Evolutionary conservation across 2,329 filamentous ascomycete genomes (phyloP).

Genomic region (Westerdykella aurantiaca): DNA sequence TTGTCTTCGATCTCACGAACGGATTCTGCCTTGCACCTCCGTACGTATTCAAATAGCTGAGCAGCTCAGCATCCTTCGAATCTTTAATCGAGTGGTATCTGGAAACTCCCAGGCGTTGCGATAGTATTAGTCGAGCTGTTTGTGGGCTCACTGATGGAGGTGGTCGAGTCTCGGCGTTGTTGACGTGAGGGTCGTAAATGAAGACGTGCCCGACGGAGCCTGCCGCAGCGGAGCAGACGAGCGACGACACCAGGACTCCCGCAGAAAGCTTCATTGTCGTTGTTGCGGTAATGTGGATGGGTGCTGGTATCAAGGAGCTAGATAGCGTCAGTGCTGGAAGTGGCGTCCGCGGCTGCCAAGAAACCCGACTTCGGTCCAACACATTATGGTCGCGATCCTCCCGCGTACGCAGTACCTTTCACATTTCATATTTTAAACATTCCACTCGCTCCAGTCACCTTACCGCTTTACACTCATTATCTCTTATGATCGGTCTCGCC

Average conservation of each 20-base stretch:
- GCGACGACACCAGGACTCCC: constrained; percentile 36
- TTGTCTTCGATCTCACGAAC: constrained; percentile 27
- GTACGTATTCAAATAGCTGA: constrained; percentile 38
- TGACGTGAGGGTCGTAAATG: constrained; percentile 26
- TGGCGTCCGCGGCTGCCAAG: constrained; percentile 1
- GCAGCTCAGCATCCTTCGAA: constrained; percentile 38
- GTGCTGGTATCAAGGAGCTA: constrained; percentile 4
- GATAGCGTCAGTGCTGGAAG: constrained; percentile 11
- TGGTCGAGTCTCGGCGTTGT: constrained; percentile 8
- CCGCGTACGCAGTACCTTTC: too few relatives aligned
- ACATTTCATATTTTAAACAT: too few relatives aligned
- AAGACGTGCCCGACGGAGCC: constrained; percentile 33
- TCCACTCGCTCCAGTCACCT: too few relatives aligned
- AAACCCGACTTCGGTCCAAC: not conserved
- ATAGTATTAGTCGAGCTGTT: constrained; percentile 47
- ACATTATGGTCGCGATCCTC: not conserved
- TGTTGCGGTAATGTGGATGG: constrained; percentile 34
- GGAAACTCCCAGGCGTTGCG: constrained; percentile 47
- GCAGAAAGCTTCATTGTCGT: constrained; percentile 46
- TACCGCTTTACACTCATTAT: too few relatives aligned
- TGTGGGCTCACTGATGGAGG: constrained; percentile 33
- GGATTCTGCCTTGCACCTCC: constrained; percentile 38
- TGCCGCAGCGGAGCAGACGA: constrained; percentile 33
- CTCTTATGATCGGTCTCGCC: too few relatives aligned
- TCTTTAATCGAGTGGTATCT: constrained; percentile 43